phyloP scores from a whole-genome alignment of 441 rosid genomes.

The Populus hybrid region DNA sequence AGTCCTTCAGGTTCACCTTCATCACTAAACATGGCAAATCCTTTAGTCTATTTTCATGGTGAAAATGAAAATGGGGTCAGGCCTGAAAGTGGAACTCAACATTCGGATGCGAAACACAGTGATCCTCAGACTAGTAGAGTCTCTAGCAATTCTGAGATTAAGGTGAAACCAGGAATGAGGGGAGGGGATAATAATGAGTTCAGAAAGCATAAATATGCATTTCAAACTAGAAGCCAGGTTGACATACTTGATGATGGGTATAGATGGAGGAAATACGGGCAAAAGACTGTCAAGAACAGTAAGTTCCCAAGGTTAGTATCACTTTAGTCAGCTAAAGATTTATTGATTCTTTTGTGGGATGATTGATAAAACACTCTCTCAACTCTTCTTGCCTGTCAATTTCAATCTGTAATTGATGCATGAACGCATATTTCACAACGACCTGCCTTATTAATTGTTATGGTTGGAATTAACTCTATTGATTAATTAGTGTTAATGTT shows the following conservation, averaged over 20 bases:
- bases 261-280: conserved; percentile 55
- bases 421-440: no score
- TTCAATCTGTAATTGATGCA: not conserved
- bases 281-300: conserved; percentile 45
- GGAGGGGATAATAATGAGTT: conserved; percentile 21
- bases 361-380: not conserved
- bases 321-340: not conserved
- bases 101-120: not conserved
- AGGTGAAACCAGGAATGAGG: conserved; percentile 8
- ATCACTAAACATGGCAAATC: conserved; percentile 16
- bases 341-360: not conserved
- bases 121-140: conserved; percentile 9
- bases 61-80: conserved; percentile 3
- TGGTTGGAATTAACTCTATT: no score
- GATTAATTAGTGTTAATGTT: not conserved
- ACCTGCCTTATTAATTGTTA: no score
- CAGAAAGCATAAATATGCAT: conserved; percentile 40
- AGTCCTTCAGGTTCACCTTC: conserved; percentile 5
- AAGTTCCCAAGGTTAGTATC: conserved; percentile 45
- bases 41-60: not conserved
- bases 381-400: not conserved
- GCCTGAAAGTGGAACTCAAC: not conserved
- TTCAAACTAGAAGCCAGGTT: conserved; percentile 52
- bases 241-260: conserved; percentile 50
- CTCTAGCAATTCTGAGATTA: conserved; percentile 14